phyloP scores from a whole-genome alignment of 2,329 filamentous ascomycete species.

The Epichloe elymi region DNA sequence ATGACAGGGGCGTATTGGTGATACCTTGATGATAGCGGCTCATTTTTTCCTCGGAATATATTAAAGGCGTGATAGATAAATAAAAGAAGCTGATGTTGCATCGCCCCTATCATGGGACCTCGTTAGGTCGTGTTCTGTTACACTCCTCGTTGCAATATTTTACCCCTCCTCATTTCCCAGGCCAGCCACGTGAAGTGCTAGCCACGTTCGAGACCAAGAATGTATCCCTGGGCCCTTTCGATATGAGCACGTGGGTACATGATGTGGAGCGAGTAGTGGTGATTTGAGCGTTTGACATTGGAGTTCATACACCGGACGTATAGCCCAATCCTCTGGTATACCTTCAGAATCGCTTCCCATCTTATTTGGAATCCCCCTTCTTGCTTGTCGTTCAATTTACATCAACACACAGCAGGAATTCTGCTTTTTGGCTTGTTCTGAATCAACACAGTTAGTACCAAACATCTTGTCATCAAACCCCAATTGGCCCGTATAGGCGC shows the following conservation, averaged over 20 bases:
- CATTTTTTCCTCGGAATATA: not conserved
- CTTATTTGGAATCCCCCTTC: not conserved
- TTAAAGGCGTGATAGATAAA: not conserved
- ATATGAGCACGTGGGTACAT: not conserved
- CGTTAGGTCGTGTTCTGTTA: not conserved
- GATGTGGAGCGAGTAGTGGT: not conserved
- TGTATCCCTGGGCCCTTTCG: not conserved
- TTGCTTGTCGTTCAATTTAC: constrained; percentile 25
- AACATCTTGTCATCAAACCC: not conserved
- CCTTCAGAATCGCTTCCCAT: not conserved
- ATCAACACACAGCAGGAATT: constrained; percentile 64
- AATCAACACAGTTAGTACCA: constrained; percentile 2
- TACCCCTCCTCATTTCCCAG: not conserved
- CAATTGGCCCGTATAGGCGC: not conserved
- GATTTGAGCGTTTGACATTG: not conserved
- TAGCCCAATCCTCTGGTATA: not conserved
- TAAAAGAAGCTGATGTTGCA: not conserved
- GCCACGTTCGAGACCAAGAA: not conserved
- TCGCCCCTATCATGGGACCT: not conserved
- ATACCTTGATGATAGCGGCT: not conserved
- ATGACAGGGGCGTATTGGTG: not conserved
- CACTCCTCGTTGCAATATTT: not conserved
- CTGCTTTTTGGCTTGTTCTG: constrained; percentile 62
- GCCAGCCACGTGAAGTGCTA: not conserved
- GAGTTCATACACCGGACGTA: not conserved